Evolutionary conservation across 768 basidiomycete species (phyloP), one percentile per base, ranked within the genome.

Genomic region (Tylopilus felleus): DNA sequence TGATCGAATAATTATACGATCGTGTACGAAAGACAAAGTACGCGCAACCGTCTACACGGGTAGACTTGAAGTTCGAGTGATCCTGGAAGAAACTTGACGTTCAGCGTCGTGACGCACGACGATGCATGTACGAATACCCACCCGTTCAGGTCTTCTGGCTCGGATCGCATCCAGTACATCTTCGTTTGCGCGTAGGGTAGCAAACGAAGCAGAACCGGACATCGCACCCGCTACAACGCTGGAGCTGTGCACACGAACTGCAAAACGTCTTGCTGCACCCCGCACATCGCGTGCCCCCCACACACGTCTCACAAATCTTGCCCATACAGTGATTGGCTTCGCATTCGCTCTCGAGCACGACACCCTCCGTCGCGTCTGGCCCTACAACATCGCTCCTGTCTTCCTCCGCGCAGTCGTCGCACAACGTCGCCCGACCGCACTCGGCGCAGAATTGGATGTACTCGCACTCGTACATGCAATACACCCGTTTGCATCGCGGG

Each of bases 401-500:
- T 53, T 65, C 65, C 49, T 67, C 68, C 14, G 31, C 39, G 33
- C 66, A 69, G 38, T 67, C 66, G 4, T 67, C 51, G 46, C 67
- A 67, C 43, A 62, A 16, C 47, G 57, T 60, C 46, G 60, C 54
- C 23, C 58, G 60, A 40, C 35, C 47, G 28, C 66, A 67, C 21
- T 56, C 60, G 35, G 19, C 8, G 38, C 65, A 67, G n/a, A 35
- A 56, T 17, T 45, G 48, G 16, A 67, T 67, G 45, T 69, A 67
- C 4, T 55, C 51, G 67, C 65, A 69, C 4, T 42, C 43, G 21
- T 56, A 29, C 21, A 43, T 16, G 51, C 65, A 67, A 39, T 49
- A 67, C 42, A 41, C 43, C 48, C 41, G 46, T 31, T 1, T 51
- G 55, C 67, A 67, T 23, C 27, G 62, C 19, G 57, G 53, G 10